Conservation (phyloP, 768 basidiomycete species). For the Lactarius trivialis region DNA sequence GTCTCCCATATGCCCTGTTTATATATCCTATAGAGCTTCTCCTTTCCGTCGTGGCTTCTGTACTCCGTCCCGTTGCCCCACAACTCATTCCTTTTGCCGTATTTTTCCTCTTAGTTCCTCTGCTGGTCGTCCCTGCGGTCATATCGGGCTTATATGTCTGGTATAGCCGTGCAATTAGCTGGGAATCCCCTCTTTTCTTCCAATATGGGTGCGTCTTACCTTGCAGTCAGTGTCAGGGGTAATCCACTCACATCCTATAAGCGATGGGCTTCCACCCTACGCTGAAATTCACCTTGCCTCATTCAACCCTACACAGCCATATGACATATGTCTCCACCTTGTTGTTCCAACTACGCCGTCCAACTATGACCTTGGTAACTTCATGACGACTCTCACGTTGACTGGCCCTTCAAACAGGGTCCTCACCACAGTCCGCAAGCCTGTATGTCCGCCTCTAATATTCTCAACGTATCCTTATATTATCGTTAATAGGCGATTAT, state of each 20-base stretch:
- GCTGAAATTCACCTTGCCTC: constrained; percentile 47
- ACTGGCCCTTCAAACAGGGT: constrained; percentile 57
- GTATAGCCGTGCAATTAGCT: constrained; percentile 61
- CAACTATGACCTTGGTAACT: constrained; percentile 75
- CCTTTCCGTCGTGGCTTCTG: constrained; percentile 25
- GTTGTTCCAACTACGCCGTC: constrained; percentile 56
- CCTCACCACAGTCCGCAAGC: constrained; percentile 50
- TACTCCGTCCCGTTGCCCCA: constrained; percentile 46
- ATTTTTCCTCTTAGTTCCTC: constrained; percentile 54
- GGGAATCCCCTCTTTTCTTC: constrained; percentile 62
- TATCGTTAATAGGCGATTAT: constrained; percentile 47
- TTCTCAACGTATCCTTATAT: background rate
- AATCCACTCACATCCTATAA: constrained; percentile 27
- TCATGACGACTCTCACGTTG: constrained; percentile 67
- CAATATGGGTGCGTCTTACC: constrained; percentile 68
- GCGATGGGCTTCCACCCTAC: constrained; percentile 60
- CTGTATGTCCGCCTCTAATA: constrained; percentile 42
- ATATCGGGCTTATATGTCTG: constrained; percentile 71
- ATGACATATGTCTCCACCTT: constrained; percentile 65
- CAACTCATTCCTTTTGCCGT: constrained; percentile 61
- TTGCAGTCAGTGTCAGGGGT: background rate
- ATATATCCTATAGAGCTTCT: constrained; percentile 25
- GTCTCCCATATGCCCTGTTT: constrained; percentile 5
- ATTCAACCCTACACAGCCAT: constrained; percentile 58
- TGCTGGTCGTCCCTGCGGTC: constrained; percentile 52